A percentile compares a stretch with the other conserved stretches of the same genome.
These are phyloP conservation scores for Artomyces pyxidatus DNA, from an alignment of 768 basidiomycete genomes.

Conservation along the genomic window DNA sequence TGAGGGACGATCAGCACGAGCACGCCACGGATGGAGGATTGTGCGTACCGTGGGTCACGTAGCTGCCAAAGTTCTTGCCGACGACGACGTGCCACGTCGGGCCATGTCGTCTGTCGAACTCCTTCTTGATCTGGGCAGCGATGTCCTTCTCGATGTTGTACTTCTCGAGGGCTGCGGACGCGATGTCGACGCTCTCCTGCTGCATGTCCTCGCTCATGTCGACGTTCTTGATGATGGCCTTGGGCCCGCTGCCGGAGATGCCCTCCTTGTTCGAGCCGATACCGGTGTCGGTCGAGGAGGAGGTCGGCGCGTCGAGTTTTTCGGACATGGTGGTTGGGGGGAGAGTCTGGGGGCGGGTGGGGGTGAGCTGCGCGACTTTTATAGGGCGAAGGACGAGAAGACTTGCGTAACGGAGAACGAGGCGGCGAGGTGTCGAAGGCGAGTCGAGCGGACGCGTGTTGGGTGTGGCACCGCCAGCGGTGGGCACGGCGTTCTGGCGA, in stretches of 20 bases:
- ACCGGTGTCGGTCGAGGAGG: conserved; percentile 46
- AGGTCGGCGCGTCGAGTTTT: conserved; percentile 51
- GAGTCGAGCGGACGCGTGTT: too few species aligned
- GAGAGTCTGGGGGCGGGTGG: background rate
- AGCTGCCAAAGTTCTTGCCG: conserved; percentile 98
- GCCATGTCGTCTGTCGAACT: conserved; percentile 88
- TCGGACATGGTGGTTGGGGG: conserved; percentile 20
- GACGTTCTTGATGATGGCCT: conserved; percentile 92
- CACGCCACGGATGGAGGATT: conserved; percentile 7
- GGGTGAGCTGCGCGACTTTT: background rate
- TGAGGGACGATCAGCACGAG: conserved; percentile 2
- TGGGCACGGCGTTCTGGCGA: too few species aligned
- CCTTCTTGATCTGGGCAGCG: conserved; percentile 96
- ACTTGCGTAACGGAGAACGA: too few species aligned
- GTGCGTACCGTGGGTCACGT: conserved; percentile 87
- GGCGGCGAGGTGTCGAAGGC: too few species aligned
- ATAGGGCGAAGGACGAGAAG: too few species aligned
- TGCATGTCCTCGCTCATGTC: conserved; percentile 98
- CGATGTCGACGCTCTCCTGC: conserved; percentile 86
- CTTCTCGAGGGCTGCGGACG: conserved; percentile 78
- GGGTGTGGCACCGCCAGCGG: too few species aligned
- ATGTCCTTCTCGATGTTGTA: conserved; percentile 97
- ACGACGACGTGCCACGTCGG: conserved; percentile 99
- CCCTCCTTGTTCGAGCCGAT: conserved; percentile 26
- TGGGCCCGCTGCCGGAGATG: conserved; percentile 38